These are phyloP conservation scores for Nicotiana tabacum DNA, from an alignment of 257 asterid species.

Conservation along the genomic window DNA sequence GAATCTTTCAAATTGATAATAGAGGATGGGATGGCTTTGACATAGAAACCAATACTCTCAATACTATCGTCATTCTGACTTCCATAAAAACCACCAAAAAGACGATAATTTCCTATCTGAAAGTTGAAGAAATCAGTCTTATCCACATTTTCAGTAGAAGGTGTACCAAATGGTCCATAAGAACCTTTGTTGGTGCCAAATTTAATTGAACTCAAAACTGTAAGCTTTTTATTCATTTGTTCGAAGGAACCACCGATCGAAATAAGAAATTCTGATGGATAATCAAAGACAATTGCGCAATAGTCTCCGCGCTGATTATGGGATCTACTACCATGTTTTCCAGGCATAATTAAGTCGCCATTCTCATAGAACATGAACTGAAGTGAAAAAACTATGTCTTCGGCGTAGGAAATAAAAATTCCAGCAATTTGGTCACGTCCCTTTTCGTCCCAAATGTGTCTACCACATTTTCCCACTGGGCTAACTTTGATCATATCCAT, in stretches of 20 bases:
- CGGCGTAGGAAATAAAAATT: background rate
- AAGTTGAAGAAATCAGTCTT: slow-evolving; percentile 8
- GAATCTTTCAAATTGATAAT: background rate
- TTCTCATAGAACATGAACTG: background rate
- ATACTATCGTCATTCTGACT: background rate
- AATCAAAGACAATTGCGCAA: background rate
- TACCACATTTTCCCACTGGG: background rate
- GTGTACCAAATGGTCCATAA: slow-evolving; percentile 37
- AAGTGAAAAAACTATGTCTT: background rate
- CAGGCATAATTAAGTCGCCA: background rate
- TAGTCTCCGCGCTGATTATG: too few relatives aligned
- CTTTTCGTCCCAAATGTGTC: background rate
- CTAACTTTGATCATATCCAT: background rate
- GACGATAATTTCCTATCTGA: slow-evolving; percentile 24
- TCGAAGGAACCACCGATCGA: background rate
- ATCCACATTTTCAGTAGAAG: background rate
- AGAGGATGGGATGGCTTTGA: slow-evolving; percentile 7
- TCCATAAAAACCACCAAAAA: slow-evolving; percentile 42
- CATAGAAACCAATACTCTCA: background rate
- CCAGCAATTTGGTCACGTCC: background rate
- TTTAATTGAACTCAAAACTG: slow-evolving; percentile 16
- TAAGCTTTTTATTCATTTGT: slow-evolving; percentile 2
- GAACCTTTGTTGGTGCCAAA: slow-evolving; percentile 30
- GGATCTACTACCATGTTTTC: too few relatives aligned
- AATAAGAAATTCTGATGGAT: background rate